These are phyloP conservation scores for Suillus bovinus DNA, from an alignment of 768 basidiomycete species.

Conservation along the genomic window DNA sequence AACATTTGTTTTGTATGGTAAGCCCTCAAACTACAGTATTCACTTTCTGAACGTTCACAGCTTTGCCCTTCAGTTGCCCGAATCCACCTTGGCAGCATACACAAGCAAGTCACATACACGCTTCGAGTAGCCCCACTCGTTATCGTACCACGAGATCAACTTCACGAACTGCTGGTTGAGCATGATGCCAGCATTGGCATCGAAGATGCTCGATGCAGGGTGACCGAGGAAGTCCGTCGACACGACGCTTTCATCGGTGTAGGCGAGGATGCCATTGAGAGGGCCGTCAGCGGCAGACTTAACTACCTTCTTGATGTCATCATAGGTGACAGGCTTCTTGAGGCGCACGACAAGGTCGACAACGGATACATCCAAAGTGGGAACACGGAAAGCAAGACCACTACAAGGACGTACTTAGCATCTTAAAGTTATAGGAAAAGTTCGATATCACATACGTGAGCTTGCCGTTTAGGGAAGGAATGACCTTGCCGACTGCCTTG, in stretches of 20 bases:
- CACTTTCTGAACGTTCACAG: slow-evolving; percentile 1
- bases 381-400: slow-evolving; percentile 96
- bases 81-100: slow-evolving; percentile 77
- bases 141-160: slow-evolving; percentile 95
- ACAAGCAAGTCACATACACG: slow-evolving; percentile 90
- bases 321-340: slow-evolving; percentile 84
- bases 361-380: slow-evolving; percentile 94
- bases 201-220: slow-evolving; percentile 85
- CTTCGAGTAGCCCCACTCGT: slow-evolving; percentile 93
- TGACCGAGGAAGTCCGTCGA: slow-evolving; percentile 91
- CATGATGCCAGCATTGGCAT: slow-evolving; percentile 89
- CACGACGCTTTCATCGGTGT: slow-evolving; percentile 93
- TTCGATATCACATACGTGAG: slow-evolving; percentile 72
- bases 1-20: slow-evolving; percentile 3
- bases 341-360: slow-evolving; percentile 95
- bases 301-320: slow-evolving; percentile 85
- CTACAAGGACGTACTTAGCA: slow-evolving; percentile 36
- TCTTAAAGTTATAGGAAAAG: slow-evolving; percentile 3
- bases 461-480: slow-evolving; percentile 95
- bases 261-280: slow-evolving; percentile 76
- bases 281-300: slow-evolving; percentile 74
- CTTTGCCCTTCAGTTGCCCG: slow-evolving; percentile 15
- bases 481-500: slow-evolving; percentile 99
- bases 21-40: not conserved
- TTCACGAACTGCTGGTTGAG: slow-evolving; percentile 95